Evolutionary conservation across 106 monocot genomes (phyloP).

Genomic region (Dendrobium officinale): DNA sequence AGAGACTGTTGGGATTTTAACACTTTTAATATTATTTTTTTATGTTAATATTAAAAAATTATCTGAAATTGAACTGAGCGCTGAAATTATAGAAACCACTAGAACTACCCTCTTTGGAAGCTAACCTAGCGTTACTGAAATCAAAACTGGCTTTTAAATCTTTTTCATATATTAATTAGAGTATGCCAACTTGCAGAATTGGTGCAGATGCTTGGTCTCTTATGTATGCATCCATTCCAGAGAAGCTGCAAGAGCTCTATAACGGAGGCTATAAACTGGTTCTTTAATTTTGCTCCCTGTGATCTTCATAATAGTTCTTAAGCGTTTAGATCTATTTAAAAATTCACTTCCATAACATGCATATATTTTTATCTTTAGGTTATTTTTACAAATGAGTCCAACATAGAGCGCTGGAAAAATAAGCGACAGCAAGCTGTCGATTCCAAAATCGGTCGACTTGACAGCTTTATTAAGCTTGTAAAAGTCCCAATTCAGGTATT

Average conservation of each 20-base stretch:
- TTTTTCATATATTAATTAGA: neutral
- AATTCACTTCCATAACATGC: neutral
- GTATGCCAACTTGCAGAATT: slow-evolving; percentile 37
- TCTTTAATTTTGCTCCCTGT: slow-evolving; percentile 10
- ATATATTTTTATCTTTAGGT: slow-evolving; percentile 38
- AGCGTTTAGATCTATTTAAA: neutral
- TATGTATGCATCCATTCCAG: slow-evolving; percentile 69
- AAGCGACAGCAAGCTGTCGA: slow-evolving; percentile 87
- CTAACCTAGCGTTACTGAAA: neutral
- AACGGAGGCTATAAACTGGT: slow-evolving; percentile 82
- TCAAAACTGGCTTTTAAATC: neutral
- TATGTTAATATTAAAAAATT: neutral
- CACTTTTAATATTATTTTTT: neutral
- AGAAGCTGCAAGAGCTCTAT: slow-evolving; percentile 61
- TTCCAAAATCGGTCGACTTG: slow-evolving; percentile 86
- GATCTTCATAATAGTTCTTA: neutral
- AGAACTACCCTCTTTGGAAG: neutral
- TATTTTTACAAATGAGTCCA: slow-evolving; percentile 94
- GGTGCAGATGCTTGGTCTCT: slow-evolving; percentile 88
- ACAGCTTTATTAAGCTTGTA: slow-evolving; percentile 72
- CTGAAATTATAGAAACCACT: neutral
- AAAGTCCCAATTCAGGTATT: slow-evolving; percentile 87
- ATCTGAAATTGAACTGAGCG: neutral
- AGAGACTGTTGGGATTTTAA: too few relatives aligned
- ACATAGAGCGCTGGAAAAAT: slow-evolving; percentile 96